Conservation (phyloP, 1,284 basidiomycete genomes). For the Heliocybe sulcata region DNA sequence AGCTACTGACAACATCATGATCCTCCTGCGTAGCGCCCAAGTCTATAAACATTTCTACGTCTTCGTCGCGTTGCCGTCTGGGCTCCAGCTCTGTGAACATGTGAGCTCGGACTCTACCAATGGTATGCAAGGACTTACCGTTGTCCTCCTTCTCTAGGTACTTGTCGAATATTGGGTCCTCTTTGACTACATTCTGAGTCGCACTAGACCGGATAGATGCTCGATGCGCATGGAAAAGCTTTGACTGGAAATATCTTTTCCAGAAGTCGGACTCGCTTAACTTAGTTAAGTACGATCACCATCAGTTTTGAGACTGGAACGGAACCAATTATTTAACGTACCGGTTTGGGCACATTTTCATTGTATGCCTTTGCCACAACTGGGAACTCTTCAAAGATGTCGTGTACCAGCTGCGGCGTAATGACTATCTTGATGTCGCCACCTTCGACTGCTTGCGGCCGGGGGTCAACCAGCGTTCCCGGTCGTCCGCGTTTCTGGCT, state of each 20-base stretch:
- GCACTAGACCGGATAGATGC: conserved; percentile 87
- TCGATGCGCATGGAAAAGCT: conserved; percentile 90
- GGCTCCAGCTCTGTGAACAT: conserved; percentile 69
- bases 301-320: conserved; percentile 7
- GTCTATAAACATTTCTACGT: conserved; percentile 78
- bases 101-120: neutral
- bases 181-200: conserved; percentile 79
- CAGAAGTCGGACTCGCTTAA: conserved; percentile 90
- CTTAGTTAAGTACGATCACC: conserved; percentile 28
- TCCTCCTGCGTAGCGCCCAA: conserved; percentile 89
- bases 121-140: conserved; percentile 38
- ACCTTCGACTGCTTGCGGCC: conserved; percentile 71
- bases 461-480: conserved; percentile 85
- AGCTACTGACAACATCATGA: conserved; percentile 68
- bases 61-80: conserved; percentile 54
- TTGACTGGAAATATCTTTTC: conserved; percentile 94
- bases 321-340: conserved; percentile 21
- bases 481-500: conserved; percentile 77
- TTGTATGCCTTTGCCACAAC: conserved; percentile 88
- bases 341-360: conserved; percentile 87
- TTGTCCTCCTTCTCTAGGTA: conserved; percentile 96
- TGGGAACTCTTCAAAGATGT: conserved; percentile 98
- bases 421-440: conserved; percentile 88
- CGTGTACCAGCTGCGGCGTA: conserved; percentile 87
- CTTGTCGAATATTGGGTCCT: conserved; percentile 92